phyloP scores from a whole-genome alignment of 257 asterid species.

The Vinca minor region DNA sequence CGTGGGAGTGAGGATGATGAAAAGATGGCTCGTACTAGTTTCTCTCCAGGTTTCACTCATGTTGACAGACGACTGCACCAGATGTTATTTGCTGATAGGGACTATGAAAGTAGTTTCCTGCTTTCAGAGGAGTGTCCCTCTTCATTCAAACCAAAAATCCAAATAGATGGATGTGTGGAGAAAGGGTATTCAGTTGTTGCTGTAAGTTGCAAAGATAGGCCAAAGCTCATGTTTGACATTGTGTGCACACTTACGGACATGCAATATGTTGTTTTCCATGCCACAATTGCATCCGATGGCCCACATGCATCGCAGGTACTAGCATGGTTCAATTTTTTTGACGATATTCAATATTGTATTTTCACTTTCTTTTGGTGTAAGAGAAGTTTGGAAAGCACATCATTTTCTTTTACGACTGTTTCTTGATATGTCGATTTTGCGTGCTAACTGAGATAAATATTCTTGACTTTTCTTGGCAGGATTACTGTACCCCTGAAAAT shows the following conservation, averaged over 20 bases:
- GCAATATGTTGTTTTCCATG: conserved; percentile 89
- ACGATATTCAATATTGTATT: not conserved
- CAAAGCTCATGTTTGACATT: conserved; percentile 93
- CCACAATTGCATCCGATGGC: conserved; percentile 70
- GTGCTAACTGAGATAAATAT: not conserved
- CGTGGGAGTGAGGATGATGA: conserved; percentile 46
- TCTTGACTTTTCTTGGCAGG: not conserved
- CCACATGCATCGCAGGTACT: conserved; percentile 86
- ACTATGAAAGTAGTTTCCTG: conserved; percentile 48
- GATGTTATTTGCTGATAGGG: conserved; percentile 75
- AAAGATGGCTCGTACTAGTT: conserved; percentile 42
- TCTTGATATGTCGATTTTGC: not conserved
- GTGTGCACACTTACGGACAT: conserved; percentile 96
- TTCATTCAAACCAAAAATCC: conserved; percentile 42
- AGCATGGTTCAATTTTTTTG: not conserved
- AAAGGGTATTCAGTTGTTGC: conserved; percentile 81
- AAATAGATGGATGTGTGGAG: conserved; percentile 69
- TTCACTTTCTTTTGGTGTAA: not conserved
- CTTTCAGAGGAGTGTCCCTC: conserved; percentile 31
- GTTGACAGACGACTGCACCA: conserved; percentile 90
- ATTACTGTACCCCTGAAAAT: not conserved
- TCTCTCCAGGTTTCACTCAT: conserved; percentile 62
- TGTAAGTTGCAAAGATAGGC: conserved; percentile 81
- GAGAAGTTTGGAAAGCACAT: not conserved
- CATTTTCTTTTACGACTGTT: not conserved